Conservation (phyloP, 2,329 filamentous ascomycete genomes). For the Tympanopsis confertula region DNA sequence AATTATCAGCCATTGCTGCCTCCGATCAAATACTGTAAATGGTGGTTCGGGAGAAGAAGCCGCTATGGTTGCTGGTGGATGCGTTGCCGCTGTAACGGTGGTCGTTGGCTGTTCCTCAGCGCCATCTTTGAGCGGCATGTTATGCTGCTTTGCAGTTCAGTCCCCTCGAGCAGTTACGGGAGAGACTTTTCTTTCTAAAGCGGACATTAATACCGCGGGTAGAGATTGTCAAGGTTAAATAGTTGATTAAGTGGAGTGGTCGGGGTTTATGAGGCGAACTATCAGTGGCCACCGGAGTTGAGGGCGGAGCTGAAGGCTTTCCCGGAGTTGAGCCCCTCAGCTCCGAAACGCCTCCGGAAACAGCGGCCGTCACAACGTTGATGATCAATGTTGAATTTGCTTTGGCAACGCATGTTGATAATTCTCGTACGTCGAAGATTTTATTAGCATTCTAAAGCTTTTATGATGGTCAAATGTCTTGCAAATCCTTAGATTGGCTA, state of each 20-base stretch:
- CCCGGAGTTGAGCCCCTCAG: no score
- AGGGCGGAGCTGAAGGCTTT: no score
- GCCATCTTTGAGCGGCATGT: neutral
- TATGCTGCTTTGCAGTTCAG: neutral
- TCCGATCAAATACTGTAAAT: conserved; percentile 36
- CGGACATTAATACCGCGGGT: no score
- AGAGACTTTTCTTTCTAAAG: neutral
- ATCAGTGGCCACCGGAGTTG: no score
- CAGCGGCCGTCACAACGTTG: no score
- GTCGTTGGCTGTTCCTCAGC: neutral
- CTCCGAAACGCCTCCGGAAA: no score
- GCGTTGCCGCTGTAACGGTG: conserved; percentile 1
- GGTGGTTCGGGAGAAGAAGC: conserved; percentile 13
- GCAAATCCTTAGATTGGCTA: no score
- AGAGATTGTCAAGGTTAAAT: no score
- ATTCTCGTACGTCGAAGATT: neutral
- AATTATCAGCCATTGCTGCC: conserved; percentile 34
- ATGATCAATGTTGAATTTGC: neutral
- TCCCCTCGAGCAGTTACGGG: neutral
- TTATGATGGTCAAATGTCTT: no score
- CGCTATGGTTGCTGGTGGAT: conserved; percentile 1
- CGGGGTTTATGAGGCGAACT: neutral
- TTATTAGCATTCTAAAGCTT: neutral
- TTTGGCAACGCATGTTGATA: neutral
- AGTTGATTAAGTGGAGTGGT: neutral